Base-by-base conservation (phyloP, 768 basidiomycete genomes). In the Cyathus striatus region DNA sequence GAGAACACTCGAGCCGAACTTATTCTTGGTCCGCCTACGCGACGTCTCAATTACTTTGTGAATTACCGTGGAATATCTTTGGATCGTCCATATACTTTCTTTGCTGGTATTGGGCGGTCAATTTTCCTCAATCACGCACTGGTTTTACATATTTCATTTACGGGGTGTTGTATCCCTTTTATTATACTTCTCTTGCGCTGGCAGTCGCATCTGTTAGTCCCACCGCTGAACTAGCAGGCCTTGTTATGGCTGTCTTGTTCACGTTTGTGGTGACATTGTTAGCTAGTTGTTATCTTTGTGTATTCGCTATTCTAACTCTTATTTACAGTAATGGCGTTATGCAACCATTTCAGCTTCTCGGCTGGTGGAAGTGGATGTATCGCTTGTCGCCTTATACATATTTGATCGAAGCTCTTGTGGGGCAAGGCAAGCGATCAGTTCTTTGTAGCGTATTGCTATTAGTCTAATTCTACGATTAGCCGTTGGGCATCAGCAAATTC, bases 351-450 rank as follows among this genome's bases (percentile, higher is more conserved):
- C 49, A 66, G 6, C 65, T 69, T 13, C 73, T 86, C 2, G 76
- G 76, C 7, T 83, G 81, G 77, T 86, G 84, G 85, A 56, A 61
- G 41, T 86, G 83, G 83, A 83, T 85, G 82, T 86, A 79, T 45
- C 64, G 60, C 37, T 41, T 76, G 5, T 75, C 76, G 1, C 76
- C 76, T 0, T 73, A 61, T 46, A 74, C 72, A 2, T 79, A 80
- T 43, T 55, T 81, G 23, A 68, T 77, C 32, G 72, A 72, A 41
- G 79, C 66, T n/a, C 51, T 78, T 16, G 49, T 77, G 16, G 71
- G 70, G 2, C 70, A 73, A 69, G 73, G 74, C 70, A 25, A 30
- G 27, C n/a, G 9, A 30, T 30, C 21, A 51, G 26, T 48, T 52
- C 23, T 33, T 20, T 42, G 48, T 7, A 30, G 7, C n/a, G 27